Conservation (phyloP, 1,284 basidiomycete genomes). For the Microbotryum saponariae region DNA sequence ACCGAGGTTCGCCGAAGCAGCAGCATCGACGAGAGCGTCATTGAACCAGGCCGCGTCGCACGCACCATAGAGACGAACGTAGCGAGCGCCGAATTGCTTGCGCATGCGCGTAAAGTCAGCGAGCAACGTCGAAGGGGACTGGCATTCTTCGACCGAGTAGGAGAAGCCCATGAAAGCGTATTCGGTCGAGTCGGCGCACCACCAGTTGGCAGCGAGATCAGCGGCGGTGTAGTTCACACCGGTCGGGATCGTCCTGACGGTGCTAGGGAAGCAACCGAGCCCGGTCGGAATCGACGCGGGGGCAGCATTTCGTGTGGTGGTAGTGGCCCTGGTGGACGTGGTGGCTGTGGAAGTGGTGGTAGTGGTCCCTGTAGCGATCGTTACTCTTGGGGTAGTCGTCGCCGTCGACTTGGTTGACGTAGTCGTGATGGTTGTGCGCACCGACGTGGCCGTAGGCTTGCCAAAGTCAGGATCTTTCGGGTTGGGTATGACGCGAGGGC, state of each 20-base stretch:
- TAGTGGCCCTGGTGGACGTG: neutral
- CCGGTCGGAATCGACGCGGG: neutral
- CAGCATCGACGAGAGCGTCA: slow-evolving; percentile 61
- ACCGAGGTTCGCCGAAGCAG: slow-evolving; percentile 60
- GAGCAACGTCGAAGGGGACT: slow-evolving; percentile 39
- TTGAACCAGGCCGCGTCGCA: slow-evolving; percentile 49
- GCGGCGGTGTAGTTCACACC: neutral
- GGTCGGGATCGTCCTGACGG: neutral
- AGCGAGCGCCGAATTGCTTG: slow-evolving; percentile 55
- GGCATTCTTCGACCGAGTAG: slow-evolving; percentile 11
- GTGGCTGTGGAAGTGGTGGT: neutral
- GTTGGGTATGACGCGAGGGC: no score
- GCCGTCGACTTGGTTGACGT: neutral
- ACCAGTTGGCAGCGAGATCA: slow-evolving; percentile 1
- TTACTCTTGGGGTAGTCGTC: neutral
- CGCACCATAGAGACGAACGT: slow-evolving; percentile 61
- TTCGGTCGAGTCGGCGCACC: slow-evolving; percentile 11
- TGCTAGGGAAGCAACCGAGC: slow-evolving; percentile 1
- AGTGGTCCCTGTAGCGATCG: neutral
- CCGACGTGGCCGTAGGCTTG: no score
- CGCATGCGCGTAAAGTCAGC: slow-evolving; percentile 58
- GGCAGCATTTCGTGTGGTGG: neutral
- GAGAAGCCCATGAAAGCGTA: slow-evolving; percentile 21
- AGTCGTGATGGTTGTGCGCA: no score
- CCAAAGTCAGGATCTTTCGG: no score